These are phyloP conservation scores for Exsudoporus frostii DNA, from an alignment of 768 basidiomycete genomes.

Conservation along the genomic window DNA sequence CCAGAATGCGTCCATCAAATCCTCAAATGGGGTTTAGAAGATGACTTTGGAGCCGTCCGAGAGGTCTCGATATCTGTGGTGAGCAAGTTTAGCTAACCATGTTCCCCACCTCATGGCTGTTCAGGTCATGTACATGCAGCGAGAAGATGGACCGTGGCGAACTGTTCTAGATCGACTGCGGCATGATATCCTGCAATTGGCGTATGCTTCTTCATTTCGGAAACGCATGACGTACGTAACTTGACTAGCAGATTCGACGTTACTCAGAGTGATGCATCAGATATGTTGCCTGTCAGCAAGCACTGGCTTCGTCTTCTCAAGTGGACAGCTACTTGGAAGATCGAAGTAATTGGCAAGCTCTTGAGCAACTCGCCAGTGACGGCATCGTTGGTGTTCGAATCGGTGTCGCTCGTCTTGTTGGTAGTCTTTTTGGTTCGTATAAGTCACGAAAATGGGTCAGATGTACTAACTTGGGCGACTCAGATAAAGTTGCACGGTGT, in stretches of 20 bases:
- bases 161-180: slow-evolving; percentile 38
- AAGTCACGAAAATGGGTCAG: neutral
- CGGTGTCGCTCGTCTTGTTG: slow-evolving; percentile 73
- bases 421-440: slow-evolving; percentile 51
- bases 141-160: slow-evolving; percentile 35
- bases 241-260: slow-evolving; percentile 6
- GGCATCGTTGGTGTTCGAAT: slow-evolving; percentile 81
- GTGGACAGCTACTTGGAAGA: slow-evolving; percentile 39
- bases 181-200: slow-evolving; percentile 42
- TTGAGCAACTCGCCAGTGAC: slow-evolving; percentile 61
- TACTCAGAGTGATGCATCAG: slow-evolving; percentile 37
- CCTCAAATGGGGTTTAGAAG: slow-evolving; percentile 61
- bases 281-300: slow-evolving; percentile 71
- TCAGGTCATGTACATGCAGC: slow-evolving; percentile 50
- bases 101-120: slow-evolving; percentile 15
- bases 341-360: slow-evolving; percentile 45
- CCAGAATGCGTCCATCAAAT: slow-evolving; percentile 51
- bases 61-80: slow-evolving; percentile 69
- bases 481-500: slow-evolving; percentile 15
- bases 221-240: slow-evolving; percentile 68
- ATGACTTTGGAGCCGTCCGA: slow-evolving; percentile 81
- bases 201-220: slow-evolving; percentile 48
- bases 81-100: slow-evolving; percentile 30
- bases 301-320: slow-evolving; percentile 41
- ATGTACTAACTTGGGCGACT: slow-evolving; percentile 3